Evolutionary conservation across 805 yeast genomes (phyloP).

Genomic region (Saccharomycopsis fermentans): DNA sequence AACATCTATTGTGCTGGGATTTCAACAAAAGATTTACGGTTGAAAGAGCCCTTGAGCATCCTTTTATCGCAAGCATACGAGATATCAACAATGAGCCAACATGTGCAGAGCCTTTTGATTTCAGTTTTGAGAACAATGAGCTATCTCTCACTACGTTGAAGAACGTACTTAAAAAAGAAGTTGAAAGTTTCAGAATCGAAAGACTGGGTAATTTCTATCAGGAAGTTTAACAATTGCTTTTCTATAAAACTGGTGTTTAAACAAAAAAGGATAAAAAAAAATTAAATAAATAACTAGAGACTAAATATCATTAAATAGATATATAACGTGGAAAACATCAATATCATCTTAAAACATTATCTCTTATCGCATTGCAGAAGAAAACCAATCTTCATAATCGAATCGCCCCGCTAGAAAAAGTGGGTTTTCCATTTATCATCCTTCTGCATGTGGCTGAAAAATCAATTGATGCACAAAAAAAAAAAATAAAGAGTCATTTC

Average conservation of each 20-base stretch:
- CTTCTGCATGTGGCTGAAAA: neutral
- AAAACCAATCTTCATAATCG: too few relatives aligned
- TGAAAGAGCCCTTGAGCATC: slow-evolving; percentile 46
- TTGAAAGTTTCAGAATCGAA: slow-evolving; percentile 35
- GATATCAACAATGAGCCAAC: slow-evolving; percentile 45
- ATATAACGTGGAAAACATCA: neutral
- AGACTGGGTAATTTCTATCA: slow-evolving; percentile 20
- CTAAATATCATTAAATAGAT: neutral
- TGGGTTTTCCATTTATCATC: neutral
- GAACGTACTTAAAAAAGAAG: slow-evolving; percentile 41
- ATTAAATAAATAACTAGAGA: too few relatives aligned
- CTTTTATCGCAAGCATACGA: slow-evolving; percentile 45
- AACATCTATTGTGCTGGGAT: slow-evolving; percentile 54
- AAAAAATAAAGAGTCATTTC: neutral
- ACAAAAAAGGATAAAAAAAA: too few relatives aligned
- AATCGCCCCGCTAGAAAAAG: neutral
- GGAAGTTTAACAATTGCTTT: neutral
- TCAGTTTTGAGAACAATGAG: slow-evolving; percentile 47
- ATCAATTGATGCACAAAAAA: neutral
- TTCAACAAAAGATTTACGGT: slow-evolving; percentile 44
- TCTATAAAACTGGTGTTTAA: neutral
- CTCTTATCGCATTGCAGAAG: neutral
- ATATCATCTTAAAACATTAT: too few relatives aligned
- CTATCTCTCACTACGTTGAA: slow-evolving; percentile 36
- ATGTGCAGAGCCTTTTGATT: slow-evolving; percentile 45